phyloP scores from a whole-genome alignment of 169 alveolate species.

The Eimeria brunetti region DNA sequence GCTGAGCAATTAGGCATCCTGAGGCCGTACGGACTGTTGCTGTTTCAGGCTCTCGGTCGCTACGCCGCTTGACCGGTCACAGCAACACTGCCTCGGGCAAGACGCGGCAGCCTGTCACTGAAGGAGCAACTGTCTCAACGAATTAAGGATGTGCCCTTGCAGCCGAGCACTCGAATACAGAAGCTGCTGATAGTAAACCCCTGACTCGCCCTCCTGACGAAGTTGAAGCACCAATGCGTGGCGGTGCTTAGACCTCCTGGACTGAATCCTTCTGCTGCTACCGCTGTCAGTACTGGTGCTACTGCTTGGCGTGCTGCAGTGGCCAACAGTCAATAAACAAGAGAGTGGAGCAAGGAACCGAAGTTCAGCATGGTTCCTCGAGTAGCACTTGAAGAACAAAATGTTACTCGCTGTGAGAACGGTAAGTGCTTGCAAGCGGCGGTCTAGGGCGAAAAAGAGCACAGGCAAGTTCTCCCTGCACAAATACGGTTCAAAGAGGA shows the following conservation, averaged over 20 bases:
- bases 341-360: conserved; percentile 35
- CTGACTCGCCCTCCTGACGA: conserved; percentile 38
- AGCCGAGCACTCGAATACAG: conserved; percentile 32
- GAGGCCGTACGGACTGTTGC: neutral
- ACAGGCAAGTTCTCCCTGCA: conserved; percentile 55
- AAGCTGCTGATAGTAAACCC: conserved; percentile 62
- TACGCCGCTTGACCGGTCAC: neutral
- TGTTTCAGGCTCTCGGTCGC: neutral
- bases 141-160: conserved; percentile 53
- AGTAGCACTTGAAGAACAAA: conserved; percentile 11
- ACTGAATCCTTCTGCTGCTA: neutral
- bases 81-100: neutral
- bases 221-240: conserved; percentile 58
- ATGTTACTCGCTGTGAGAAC: conserved; percentile 38
- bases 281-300: neutral
- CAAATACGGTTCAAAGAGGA: neutral
- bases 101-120: conserved; percentile 9
- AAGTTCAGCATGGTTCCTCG: conserved; percentile 46
- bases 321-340: conserved; percentile 58
- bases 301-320: conserved; percentile 46
- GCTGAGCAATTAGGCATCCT: neutral
- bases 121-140: conserved; percentile 45
- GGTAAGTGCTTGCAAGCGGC: conserved; percentile 29
- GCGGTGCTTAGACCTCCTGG: neutral
- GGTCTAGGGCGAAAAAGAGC: conserved; percentile 59